Base-by-base conservation (phyloP, 257 asterid species). In the Parsonsia alboflavescens region DNA sequence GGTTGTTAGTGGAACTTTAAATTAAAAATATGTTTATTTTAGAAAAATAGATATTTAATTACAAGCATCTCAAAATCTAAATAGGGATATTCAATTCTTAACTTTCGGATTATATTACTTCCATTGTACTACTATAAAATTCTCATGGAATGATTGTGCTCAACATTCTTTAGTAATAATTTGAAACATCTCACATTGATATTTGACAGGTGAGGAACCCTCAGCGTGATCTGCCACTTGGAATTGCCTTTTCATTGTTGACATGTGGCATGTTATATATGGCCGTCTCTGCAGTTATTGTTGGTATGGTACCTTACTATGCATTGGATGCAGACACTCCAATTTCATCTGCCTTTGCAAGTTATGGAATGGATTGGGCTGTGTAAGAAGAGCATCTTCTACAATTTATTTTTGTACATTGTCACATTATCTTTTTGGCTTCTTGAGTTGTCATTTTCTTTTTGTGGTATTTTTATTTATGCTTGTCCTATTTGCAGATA, bases 301-400 rank as follows among this genome's bases (percentile, higher is more conserved):
- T 83, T 80, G 86, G 86, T 22, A 50, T 83, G 63, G 82, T 83
- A n/a, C 86, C 86, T 56, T 83, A 80, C 69, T 70, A 80, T 30
- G 86, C 79, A 49, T 72, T 83, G 63, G 86, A 83, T 73, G 84
- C 78, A 46, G 78, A 83, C 77, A 83, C 84, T 19, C 86, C 86
- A 11, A 80, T 83, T 72, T 83, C 84, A 44, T 83, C 86, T 53
- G 84, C 78, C 67, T 83, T 83, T 80, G 78, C 82, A 48, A 58
- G 66, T 71, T 75, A 80, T 74, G 84, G 84, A 72, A 73, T 80
- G 79, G 73, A 80, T 45, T 83, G 86, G 86, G 84, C 86, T 17
- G 86, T 62, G 86, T 83, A 80, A 77, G 84, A 50, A 36, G 63
- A 57, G 39, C n/a, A 39, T 28, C 39, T 11, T 26, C 36, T 26